These are phyloP conservation scores for Krasilnikovozyma curviuscula DNA, from an alignment of 768 basidiomycete genomes.

Conservation along the genomic window DNA sequence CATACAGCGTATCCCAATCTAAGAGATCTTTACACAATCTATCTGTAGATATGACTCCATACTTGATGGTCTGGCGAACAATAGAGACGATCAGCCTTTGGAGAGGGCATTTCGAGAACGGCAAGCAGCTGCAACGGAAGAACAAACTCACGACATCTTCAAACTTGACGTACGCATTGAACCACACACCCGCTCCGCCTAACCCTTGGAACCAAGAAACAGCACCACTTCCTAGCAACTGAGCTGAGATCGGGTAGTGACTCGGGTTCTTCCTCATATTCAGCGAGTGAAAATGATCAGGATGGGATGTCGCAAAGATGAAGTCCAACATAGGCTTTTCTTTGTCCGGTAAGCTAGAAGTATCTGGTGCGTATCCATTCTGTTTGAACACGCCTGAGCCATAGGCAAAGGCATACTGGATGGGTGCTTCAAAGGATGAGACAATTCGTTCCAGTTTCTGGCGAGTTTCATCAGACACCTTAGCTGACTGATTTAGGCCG, in stretches of 20 bases:
- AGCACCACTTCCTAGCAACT: conserved; percentile 61
- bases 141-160: conserved; percentile 49
- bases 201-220: conserved; percentile 51
- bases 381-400: conserved; percentile 92
- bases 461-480: conserved; percentile 58
- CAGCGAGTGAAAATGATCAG: conserved; percentile 82
- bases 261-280: conserved; percentile 80
- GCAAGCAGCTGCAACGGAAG: background rate
- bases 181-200: conserved; percentile 71
- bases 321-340: conserved; percentile 77
- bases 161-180: conserved; percentile 73
- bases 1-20: conserved; percentile 82
- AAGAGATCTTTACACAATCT: conserved; percentile 73
- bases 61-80: conserved; percentile 61
- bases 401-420: conserved; percentile 93
- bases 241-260: conserved; percentile 79
- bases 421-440: conserved; percentile 62
- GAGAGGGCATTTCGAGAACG: background rate
- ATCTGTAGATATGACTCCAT: conserved; percentile 83
- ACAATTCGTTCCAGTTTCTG: conserved; percentile 65
- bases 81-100: background rate
- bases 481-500: conserved; percentile 61
- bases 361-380: conserved; percentile 40
- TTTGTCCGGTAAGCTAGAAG: conserved; percentile 10
- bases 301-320: conserved; percentile 84